Base-by-base conservation (phyloP, 345 rosid species). In the Cardamine resedifolia region DNA sequence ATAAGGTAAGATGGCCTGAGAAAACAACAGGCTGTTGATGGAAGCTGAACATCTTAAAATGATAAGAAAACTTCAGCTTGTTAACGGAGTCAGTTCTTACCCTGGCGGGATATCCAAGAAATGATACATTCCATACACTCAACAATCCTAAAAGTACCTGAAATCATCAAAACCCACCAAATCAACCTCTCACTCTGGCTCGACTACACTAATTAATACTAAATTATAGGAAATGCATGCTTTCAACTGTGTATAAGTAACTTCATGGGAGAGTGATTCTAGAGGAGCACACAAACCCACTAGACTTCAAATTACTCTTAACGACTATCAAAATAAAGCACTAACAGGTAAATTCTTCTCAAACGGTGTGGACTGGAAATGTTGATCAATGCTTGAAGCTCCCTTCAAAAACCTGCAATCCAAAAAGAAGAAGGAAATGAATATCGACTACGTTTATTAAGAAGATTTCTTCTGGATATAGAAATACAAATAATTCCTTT, bases 1-100 rank as follows among this genome's bases (percentile, higher is more conserved):
- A 74, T 95, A 91, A 36, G 98, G 98, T 73, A 91, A 87, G 76
- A 95, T 91, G 48, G 98, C 99, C 98, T 95, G 85, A 74, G 51
- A 72, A 65, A 63, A 59, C n/a, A 59, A 41, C n/a, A 72, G 34
- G 28, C 70, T 66, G 41, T 75, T 50, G 64, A 30, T 7, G 15
- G 49, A 68, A 44, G 6, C 45, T n/a, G 20, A 20, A 49, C 5
- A 68, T 33, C 6, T 66, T 50, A 44, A 71, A 6, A 1, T 23
- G 56, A 24, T 56, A 50, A 66, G 34, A 56, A 67, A 68, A 20
- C 20, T 66, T 38, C 44, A 58, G 31, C 47, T 61, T 58, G 53
- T 48, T 67, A 27, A 55, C 3, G 21, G 76, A 60, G 51, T 47
- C 55, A 49, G 50, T 43, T 72, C 87, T 85, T 78, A 87, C 99